These are phyloP conservation scores for Aquilaria agallochum DNA, from an alignment of 441 rosid genomes.

Conservation along the genomic window DNA sequence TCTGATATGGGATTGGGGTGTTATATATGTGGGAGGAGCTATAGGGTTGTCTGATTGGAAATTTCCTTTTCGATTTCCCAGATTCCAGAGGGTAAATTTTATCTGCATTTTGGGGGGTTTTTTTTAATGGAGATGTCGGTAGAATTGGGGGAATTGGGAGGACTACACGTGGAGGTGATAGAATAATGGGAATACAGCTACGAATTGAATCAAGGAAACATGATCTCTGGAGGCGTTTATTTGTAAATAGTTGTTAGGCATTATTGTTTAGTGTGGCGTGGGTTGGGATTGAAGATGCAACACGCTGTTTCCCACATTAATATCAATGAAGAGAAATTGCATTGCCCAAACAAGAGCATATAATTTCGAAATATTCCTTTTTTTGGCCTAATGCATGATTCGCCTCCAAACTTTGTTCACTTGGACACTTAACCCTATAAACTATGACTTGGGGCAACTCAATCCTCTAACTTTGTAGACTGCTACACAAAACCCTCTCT, in stretches of 20 bases:
- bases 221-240: constrained; percentile 27
- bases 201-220: constrained; percentile 26
- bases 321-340: neutral
- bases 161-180: constrained; percentile 24
- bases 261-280: neutral
- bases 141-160: constrained; percentile 25
- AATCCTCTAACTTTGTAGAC: no score
- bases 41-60: constrained; percentile 36
- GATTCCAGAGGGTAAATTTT: constrained; percentile 15
- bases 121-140: constrained; percentile 27
- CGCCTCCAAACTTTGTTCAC: no score
- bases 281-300: neutral
- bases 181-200: constrained; percentile 30
- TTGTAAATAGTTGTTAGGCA: constrained; percentile 17
- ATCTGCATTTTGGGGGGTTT: constrained; percentile 3
- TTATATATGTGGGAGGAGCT: constrained; percentile 9
- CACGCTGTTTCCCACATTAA: neutral
- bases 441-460: no score
- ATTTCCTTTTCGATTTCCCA: constrained; percentile 21
- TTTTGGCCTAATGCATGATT: no score
- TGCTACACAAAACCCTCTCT: no score
- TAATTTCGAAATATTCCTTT: no score
- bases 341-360: no score
- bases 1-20: constrained; percentile 4
- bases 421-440: no score